Percentiles rank a stretch among this genome's conserved stretches.
phyloP scores from a whole-genome alignment of 73 alveolate species.

The Blepharisma stoltei region DNA sequence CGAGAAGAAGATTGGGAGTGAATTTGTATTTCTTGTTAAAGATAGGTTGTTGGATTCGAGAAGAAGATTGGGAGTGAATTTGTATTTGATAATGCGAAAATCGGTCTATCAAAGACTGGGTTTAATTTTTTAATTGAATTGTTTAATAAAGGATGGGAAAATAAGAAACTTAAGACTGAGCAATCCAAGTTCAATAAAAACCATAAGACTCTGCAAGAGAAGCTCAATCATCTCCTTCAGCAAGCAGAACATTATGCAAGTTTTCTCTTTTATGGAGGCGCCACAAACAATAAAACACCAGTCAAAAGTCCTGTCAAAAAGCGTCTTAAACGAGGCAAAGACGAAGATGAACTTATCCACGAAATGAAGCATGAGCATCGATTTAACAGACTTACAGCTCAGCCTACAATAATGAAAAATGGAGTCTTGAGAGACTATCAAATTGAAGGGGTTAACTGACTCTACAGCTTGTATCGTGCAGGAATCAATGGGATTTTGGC shows the following conservation, averaged over 20 bases:
- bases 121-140: no score
- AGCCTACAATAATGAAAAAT: constrained; percentile 78
- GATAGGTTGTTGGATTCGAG: no score
- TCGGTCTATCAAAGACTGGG: no score
- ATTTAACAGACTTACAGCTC: constrained; percentile 43
- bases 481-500: constrained; percentile 91
- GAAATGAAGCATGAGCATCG: constrained; percentile 41
- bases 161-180: constrained; percentile 33
- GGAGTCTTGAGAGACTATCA: constrained; percentile 88
- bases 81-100: no score
- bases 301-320: constrained; percentile 43
- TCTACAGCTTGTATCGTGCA: constrained; percentile 71
- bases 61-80: no score
- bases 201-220: constrained; percentile 50
- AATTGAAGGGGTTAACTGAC: constrained; percentile 96
- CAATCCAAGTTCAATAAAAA: constrained; percentile 33
- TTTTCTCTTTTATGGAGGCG: constrained; percentile 36
- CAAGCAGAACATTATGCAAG: constrained; percentile 78
- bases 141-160: no score
- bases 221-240: constrained; percentile 54
- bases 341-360: constrained; percentile 44
- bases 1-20: no score
- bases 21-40: no score
- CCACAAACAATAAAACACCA: constrained; percentile 19
- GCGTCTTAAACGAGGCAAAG: constrained; percentile 1